Evolutionary conservation across 2,329 filamentous ascomycete genomes (phyloP).

Genomic region (Phaeoacremonium minimum): DNA sequence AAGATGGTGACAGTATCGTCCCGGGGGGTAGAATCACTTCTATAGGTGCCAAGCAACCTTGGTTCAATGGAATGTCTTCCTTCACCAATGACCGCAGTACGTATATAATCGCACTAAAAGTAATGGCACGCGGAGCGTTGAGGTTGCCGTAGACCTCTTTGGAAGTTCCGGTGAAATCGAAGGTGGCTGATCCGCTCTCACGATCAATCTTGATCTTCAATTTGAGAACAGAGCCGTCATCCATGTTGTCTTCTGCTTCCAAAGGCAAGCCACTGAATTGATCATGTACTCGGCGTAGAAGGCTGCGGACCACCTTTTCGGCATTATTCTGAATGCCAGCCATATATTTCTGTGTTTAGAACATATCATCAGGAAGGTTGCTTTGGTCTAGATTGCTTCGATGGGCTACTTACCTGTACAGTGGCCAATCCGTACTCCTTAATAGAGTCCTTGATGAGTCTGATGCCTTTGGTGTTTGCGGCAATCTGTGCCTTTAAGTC

Average conservation of each 20-base stretch:
- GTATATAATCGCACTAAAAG: conserved; percentile 26
- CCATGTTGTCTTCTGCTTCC: conserved; percentile 29
- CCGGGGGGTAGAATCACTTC: conserved; percentile 14
- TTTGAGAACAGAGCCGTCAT: conserved; percentile 27
- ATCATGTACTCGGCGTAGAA: conserved; percentile 65
- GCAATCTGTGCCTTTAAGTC: conserved; percentile 73
- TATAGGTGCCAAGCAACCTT: conserved; percentile 19
- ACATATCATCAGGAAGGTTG: too few relatives aligned
- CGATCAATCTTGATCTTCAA: conserved; percentile 25
- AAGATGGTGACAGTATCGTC: conserved; percentile 19
- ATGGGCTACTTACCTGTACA: too few relatives aligned
- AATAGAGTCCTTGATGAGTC: conserved; percentile 65
- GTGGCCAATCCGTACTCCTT: conserved; percentile 68
- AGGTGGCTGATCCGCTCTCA: conserved; percentile 20
- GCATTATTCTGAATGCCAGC: conserved; percentile 71
- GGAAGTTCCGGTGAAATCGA: conserved; percentile 34
- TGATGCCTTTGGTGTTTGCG: conserved; percentile 71
- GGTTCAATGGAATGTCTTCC: conserved; percentile 21
- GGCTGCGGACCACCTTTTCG: conserved; percentile 65
- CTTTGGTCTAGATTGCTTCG: too few relatives aligned
- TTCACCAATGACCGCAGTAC: conserved; percentile 16
- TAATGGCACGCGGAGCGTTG: conserved; percentile 30
- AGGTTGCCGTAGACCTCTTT: conserved; percentile 15
- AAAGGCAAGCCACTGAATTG: conserved; percentile 44
- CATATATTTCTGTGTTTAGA: too few relatives aligned